Evolutionary conservation across 805 yeast genomes (phyloP).

Genomic region (Cyberlindnera americana): DNA sequence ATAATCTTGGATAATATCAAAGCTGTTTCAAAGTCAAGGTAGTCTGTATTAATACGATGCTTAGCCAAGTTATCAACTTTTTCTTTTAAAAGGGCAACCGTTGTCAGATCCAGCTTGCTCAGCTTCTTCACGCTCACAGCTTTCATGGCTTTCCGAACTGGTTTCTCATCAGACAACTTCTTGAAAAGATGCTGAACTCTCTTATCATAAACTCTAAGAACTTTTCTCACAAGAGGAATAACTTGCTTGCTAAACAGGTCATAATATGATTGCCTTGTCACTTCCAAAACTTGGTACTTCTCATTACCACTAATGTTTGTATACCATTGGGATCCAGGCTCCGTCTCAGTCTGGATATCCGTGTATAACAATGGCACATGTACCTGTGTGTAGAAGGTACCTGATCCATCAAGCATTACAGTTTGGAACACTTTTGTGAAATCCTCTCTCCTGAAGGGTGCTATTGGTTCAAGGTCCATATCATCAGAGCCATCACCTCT

Average conservation of each 20-base stretch:
- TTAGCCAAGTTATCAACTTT: constrained; percentile 7
- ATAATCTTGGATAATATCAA: constrained; percentile 3
- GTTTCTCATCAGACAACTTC: constrained; percentile 5
- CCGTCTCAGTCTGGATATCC: no score
- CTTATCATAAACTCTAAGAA: constrained; percentile 5
- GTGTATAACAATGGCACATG: constrained; percentile 4
- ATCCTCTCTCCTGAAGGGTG: constrained; percentile 6
- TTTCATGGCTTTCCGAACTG: constrained; percentile 7
- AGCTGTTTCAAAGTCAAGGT: constrained; percentile 6
- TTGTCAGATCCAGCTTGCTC: neutral
- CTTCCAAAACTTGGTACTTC: constrained; percentile 2
- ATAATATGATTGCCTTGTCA: neutral
- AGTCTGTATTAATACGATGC: constrained; percentile 1
- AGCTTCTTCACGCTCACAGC: neutral
- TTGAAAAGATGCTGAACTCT: constrained; percentile 1
- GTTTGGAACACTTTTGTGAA: constrained; percentile 2
- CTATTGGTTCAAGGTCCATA: constrained; percentile 3
- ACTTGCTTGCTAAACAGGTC: constrained; percentile 3
- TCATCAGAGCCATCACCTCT: constrained; percentile 10
- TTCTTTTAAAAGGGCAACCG: neutral
- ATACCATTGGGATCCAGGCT: constrained; percentile 3
- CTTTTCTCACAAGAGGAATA: neutral
- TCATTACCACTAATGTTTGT: constrained; percentile 7
- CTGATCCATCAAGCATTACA: neutral
- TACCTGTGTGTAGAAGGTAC: neutral